phyloP scores from a whole-genome alignment of 768 basidiomycete genomes.

The Tubosaeta sp. region DNA sequence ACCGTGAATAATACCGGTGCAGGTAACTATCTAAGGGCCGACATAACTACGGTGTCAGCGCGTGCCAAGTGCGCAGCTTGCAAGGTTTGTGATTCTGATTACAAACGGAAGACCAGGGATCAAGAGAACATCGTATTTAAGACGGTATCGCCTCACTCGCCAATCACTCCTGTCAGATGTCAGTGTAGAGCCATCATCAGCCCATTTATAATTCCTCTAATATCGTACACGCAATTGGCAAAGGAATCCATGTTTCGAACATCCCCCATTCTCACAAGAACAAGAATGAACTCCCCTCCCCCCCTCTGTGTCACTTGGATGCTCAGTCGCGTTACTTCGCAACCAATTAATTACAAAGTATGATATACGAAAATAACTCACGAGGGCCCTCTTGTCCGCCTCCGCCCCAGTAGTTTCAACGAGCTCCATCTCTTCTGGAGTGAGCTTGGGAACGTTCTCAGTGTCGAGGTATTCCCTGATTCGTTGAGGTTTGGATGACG shows the following conservation, averaged over 20 bases:
- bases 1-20: too few species aligned
- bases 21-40: too few species aligned
- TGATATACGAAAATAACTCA: conserved; percentile 7
- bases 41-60: too few species aligned
- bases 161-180: too few species aligned
- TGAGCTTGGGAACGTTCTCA: conserved; percentile 27
- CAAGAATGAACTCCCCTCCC: not conserved
- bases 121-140: too few species aligned
- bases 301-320: conserved; percentile 8
- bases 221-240: not conserved
- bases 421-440: conserved; percentile 19
- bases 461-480: conserved; percentile 33
- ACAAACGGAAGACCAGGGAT: too few species aligned
- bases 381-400: conserved; percentile 22
- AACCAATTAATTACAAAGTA: not conserved
- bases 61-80: too few species aligned
- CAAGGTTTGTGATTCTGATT: too few species aligned
- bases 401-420: conserved; percentile 24
- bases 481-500: conserved; percentile 31
- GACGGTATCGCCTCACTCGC: too few species aligned
- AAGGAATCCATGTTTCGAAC: not conserved
- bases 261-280: too few species aligned
- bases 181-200: too few species aligned
- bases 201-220: not conserved
- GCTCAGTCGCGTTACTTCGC: conserved; percentile 16